Base-by-base conservation (phyloP, 2,329 filamentous ascomycete species). In the Spiromastix sp. region DNA sequence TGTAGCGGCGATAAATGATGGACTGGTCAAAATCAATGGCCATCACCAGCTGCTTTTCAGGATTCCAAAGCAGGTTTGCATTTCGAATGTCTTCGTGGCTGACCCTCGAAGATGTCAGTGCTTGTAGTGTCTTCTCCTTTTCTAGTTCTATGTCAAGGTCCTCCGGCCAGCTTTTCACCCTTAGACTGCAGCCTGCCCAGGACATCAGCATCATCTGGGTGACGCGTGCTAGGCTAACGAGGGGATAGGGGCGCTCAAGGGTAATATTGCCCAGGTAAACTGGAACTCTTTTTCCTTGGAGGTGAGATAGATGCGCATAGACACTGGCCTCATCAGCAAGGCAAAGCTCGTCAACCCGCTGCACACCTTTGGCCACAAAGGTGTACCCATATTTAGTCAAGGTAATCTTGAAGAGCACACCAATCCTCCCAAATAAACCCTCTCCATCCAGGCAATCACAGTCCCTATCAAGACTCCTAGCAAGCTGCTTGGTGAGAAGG, bases 151-250 rank as follows among this genome's bases (percentile, higher is more conserved):
- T 30, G 15, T 30, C 15, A 30, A 30, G 6, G 16, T 17, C 28
- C 12, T 20, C 12, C 12, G 21, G 21, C 32, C 32, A 35, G 24
- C 21, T 29, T 20, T 26, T 10, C 15, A 4, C 2, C 21, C 8
- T 2, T 27, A 35, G 8, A 12, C 21, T 24, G 5, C 4, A 12
- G 11, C 32, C 32, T 6, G 32, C 32, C 21, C 32, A 35, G 13
- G 32, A 29, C 32, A 35, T 35, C 17, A 35, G 22, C 32, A 35
- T 26, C 32, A 35, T 35, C 32, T 29, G 12, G 18, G 32, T 35
- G 9, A 35, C 22, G 18, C 16, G 21, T 5, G 32, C 32, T 16
- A 35, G 21, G 11, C 32, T 35, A n/a, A 28, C 32, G 12, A 35
- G 32, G 22, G 32, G 32, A 28, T 35, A 35, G 4, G 16, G 32